Percentiles rank a stretch among this genome's conserved stretches.
Evolutionary conservation across 148 eudicot genomes (phyloP).

Genomic region (Rhododendron ovatum): DNA sequence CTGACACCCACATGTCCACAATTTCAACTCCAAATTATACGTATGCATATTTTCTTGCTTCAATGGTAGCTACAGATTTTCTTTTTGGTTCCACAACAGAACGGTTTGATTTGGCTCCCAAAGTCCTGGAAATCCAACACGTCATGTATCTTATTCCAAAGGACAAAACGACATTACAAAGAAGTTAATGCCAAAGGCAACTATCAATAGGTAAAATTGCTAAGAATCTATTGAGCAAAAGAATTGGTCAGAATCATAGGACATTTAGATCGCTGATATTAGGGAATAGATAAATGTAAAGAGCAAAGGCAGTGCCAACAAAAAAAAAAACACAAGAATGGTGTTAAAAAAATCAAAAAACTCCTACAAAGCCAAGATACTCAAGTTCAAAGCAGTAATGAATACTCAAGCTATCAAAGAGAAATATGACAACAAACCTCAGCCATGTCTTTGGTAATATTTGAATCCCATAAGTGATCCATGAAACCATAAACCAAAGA

Average conservation of each 20-base stretch:
- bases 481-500: slow-evolving; percentile 73
- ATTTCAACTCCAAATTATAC: not conserved
- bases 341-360: not conserved
- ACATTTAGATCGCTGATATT: not conserved
- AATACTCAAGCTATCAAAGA: not conserved
- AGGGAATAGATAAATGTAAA: too few species aligned
- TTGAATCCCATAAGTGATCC: slow-evolving; percentile 83
- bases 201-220: not conserved
- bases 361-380: not conserved
- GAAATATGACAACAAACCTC: slow-evolving; percentile 48
- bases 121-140: not conserved
- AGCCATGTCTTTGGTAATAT: slow-evolving; percentile 78
- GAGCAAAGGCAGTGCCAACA: not conserved
- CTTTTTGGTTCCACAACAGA: not conserved
- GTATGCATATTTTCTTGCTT: not conserved
- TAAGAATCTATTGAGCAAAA: not conserved
- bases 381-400: not conserved
- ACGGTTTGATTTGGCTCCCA: not conserved
- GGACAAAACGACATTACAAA: not conserved
- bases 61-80: not conserved
- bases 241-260: not conserved
- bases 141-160: not conserved
- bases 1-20: not conserved
- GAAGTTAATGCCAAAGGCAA: not conserved
- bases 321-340: not conserved